Evolutionary conservation across 2,329 filamentous ascomycete genomes (phyloP), one percentile per base, ranked within the genome.

Genomic region (Apiospora aurea): DNA sequence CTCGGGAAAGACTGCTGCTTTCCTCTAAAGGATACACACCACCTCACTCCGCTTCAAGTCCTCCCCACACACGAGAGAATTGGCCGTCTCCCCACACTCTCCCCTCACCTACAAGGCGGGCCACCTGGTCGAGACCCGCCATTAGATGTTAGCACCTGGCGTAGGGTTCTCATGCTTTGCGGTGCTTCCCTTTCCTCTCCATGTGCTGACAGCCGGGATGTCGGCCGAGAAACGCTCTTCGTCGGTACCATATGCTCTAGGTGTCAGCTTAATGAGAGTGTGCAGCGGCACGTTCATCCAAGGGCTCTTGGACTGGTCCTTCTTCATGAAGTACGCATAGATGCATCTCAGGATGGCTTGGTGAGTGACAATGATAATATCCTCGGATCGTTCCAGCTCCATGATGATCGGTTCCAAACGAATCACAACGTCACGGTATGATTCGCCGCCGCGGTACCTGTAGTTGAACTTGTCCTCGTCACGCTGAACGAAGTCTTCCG

Each of bases 401-500:
- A 99, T 99, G 84, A 99, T 99, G 83, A 99, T 99, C 74, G 96
- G 96, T 80, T 99, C 96, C 0, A 99, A 91, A 0, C 96, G 94
- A 78, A 98, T 98, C 53, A 99, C 96, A 1, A 99, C 96, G 79
- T 99, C 96, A 71, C 96, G 94, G 82, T 99, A 92, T 73, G 94
- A 97, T 84, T 99, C 96, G 70, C 96, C 96, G 74, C 96, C 96
- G 6, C 96, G 92, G 83, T 99, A 99, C 72, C 96, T 94, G 85
- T 99, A 99, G 85, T 99, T 98, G 89, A 98, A 98, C 84, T 99
- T 99, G 87, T 99, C 96, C 76, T 97, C 94, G 82, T 99, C 96
- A 74, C 96, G 94, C 46, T 96, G 95, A 69, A 91, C 91, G 84
- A 99, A 99, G 84, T 99, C 96, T 76, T 98, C 95, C 0, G 96